Conservation (phyloP, 2,329 filamentous ascomycete genomes). For the Plenodomus biglobosus region DNA sequence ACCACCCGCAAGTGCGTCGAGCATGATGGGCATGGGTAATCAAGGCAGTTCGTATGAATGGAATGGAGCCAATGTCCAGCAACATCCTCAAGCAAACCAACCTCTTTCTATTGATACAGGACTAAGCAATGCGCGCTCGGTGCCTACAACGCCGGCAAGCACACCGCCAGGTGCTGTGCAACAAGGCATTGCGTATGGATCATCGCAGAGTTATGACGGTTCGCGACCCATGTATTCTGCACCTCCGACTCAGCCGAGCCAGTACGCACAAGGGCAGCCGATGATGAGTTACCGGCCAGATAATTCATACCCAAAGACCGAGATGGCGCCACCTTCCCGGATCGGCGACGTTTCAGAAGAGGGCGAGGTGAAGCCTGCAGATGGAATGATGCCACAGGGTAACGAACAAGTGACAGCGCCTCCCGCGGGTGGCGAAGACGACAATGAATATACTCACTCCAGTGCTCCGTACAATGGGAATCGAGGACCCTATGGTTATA, state of each 20-base stretch:
- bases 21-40: constrained; percentile 74
- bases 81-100: constrained; percentile 60
- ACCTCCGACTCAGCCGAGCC: constrained; percentile 64
- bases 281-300: constrained; percentile 64
- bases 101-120: constrained; percentile 79
- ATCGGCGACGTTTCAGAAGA: constrained; percentile 62
- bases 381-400: constrained; percentile 58
- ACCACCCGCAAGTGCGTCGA: constrained; percentile 88
- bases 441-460: constrained; percentile 87
- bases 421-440: constrained; percentile 65
- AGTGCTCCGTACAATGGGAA: constrained; percentile 69
- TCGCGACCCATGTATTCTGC: constrained; percentile 78
- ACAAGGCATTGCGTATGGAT: constrained; percentile 77
- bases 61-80: constrained; percentile 54
- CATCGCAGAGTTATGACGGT: constrained; percentile 71
- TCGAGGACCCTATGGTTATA: constrained; percentile 77
- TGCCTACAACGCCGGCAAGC: constrained; percentile 87
- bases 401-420: constrained; percentile 56
- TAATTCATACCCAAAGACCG: constrained; percentile 69
- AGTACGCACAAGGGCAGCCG: constrained; percentile 66
- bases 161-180: constrained; percentile 82
- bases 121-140: constrained; percentile 76
- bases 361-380: constrained; percentile 63
- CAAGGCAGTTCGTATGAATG: constrained; percentile 79
- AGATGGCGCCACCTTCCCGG: constrained; percentile 81